These are phyloP conservation scores for Pseudevernia furfuracea DNA, from an alignment of 495 filamentous ascomycete species.

Conservation along the genomic window DNA sequence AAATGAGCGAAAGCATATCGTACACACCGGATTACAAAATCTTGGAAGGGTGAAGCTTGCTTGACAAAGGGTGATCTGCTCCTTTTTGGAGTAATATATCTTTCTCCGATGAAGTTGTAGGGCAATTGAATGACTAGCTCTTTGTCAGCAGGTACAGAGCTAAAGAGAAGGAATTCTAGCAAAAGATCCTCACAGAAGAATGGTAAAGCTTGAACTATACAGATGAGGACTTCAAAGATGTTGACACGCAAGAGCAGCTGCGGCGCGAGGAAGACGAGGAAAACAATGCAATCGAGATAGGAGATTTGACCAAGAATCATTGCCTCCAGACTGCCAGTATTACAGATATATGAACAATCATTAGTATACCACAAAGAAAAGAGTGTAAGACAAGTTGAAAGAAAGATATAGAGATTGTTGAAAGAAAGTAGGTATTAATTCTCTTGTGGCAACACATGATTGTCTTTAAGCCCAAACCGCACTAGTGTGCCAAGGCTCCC, in stretches of 20 bases:
- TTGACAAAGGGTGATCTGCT: conserved; percentile 54
- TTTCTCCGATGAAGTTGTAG: conserved; percentile 47
- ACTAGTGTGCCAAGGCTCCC: conserved; percentile 12
- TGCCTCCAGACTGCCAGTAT: background rate
- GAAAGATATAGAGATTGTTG: background rate
- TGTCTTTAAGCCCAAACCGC: conserved; percentile 2
- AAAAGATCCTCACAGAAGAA: conserved; percentile 51
- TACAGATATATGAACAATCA: background rate
- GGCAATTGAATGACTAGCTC: conserved; percentile 49
- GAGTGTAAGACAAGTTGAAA: background rate
- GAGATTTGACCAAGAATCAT: conserved; percentile 62
- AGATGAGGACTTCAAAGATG: conserved; percentile 44
- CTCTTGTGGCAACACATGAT: conserved; percentile 3
- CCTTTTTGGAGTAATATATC: conserved; percentile 41
- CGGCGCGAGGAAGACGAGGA: conserved; percentile 55
- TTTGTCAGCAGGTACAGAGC: conserved; percentile 15
- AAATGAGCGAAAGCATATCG: conserved; percentile 68
- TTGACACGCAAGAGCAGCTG: conserved; percentile 58
- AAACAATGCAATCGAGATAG: conserved; percentile 63
- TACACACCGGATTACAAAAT: conserved; percentile 63
- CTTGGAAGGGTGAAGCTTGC: conserved; percentile 60
- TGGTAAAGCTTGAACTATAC: conserved; percentile 54
- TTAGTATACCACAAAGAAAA: background rate
- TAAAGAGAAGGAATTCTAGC: background rate
- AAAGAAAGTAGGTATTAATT: background rate